Evolutionary conservation across 2,329 filamentous ascomycete genomes (phyloP).

Genomic region (Epichloe gansuensis): DNA sequence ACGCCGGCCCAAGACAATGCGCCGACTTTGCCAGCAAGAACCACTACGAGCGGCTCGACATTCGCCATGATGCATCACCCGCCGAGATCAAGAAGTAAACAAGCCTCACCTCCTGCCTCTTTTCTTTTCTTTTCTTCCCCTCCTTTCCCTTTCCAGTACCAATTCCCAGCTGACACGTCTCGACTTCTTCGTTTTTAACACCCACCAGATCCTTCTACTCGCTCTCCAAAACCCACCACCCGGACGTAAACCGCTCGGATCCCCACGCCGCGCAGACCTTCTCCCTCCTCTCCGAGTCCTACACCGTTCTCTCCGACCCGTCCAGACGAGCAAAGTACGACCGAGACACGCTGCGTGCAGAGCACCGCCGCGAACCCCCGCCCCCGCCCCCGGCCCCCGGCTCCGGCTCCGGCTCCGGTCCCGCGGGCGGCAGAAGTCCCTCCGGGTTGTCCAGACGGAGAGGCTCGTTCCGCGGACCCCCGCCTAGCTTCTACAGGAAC

Average conservation of each 20-base stretch:
- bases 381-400: too few relatives aligned
- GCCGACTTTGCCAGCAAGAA: conserved; percentile 28
- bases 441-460: conserved; percentile 69
- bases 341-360: conserved; percentile 42
- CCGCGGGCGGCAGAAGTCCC: conserved; percentile 63
- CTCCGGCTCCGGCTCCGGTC: conserved; percentile 36
- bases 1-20: neutral
- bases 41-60: conserved; percentile 71
- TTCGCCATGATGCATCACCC: conserved; percentile 56
- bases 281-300: conserved; percentile 73
- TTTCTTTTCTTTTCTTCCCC: neutral
- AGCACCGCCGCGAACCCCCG: conserved; percentile 18
- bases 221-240: conserved; percentile 85
- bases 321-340: conserved; percentile 73
- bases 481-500: conserved; percentile 74
- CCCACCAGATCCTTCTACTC: conserved; percentile 60
- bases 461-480: conserved; percentile 68
- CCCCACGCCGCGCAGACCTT: conserved; percentile 62
- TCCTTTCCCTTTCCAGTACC: too few relatives aligned
- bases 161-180: neutral
- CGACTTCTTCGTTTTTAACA: neutral
- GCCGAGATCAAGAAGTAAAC: conserved; percentile 75
- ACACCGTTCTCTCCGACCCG: conserved; percentile 59
- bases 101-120: conserved; percentile 4
- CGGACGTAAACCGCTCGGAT: conserved; percentile 74